Base-by-base conservation (phyloP, 2,329 filamentous ascomycete genomes). In the Ophiostoma australiae region DNA sequence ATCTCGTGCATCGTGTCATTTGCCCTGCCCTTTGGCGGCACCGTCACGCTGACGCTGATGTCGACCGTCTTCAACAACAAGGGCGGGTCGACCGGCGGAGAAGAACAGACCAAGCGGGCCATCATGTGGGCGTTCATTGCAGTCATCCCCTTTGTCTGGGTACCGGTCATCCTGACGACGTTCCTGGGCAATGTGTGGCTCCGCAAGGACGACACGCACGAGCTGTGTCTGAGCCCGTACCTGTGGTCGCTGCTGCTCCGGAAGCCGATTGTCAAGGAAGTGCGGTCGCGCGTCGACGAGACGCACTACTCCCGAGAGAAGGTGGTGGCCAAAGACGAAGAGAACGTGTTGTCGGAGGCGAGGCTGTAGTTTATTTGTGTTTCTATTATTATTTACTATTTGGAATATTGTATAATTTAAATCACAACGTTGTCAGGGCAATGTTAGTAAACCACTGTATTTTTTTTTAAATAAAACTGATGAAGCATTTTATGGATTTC, bases 41-140 rank as follows among this genome's bases (percentile, higher is more conserved):
- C 88, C 0, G 78, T 91, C 3, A 86, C 85, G 0, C 81, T 90
- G 67, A 89, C 89, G 0, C 83, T 91, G 75, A 91, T 91, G 89
- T 85, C 87, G 15, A 84, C 85, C 11, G 88, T 91, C 1, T 91
- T 91, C 78, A 89, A 90, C 76, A 91, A 91, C 73, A 77, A 72
- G 63, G 70, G 70, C 52, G 70, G 70, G 20, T 27, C 68, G 20
- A 31, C 68, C 1, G 17, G 33, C 35, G 68, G 68, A 55, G 15
- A 55, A 20, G 48, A 20, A 15, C 58, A 69, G 5, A 61, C 37
- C n/a, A 65, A 75, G 73, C 82, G 81, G 72, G 88, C 85, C 1
- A 85, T 52, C 48, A 52, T 52, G 48, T 52, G 48, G 48, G 48
- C 48, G 6, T 52, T 52, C 5, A 52, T 52, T 52, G 48, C 48